Evolutionary conservation across 1,284 basidiomycete species (phyloP), one percentile per base, ranked within the genome.

Genomic region (Heterobasidion occidentale): DNA sequence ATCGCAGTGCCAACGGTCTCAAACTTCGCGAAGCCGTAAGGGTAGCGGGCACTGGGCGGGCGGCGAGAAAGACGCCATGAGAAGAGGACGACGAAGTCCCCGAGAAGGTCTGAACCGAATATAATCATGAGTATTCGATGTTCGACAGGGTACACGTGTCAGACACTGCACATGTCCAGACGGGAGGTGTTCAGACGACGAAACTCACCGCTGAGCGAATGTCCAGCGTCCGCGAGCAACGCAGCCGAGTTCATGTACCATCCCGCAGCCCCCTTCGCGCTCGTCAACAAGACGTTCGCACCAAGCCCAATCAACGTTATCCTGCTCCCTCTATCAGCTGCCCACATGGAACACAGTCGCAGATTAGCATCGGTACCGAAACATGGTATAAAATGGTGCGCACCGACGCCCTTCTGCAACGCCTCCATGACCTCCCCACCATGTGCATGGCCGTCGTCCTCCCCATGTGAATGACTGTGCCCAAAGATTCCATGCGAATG

Each of bases 221-320:
- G 96, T 1, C 91, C 95, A 0, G 96, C 95, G 66, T 99, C 96
- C 2, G 97, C 96, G 9, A 99, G 78, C 52, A 99, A 74, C 1
- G 92, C 87, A 2, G 95, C 94, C 7, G 92, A 94, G 68, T 98
- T 93, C 81, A 90, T 80, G 62, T 77, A 88, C 81, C 90, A 88
- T 55, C 93, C 90, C 56, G 92, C 94, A 9, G 81, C 66, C 33
- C 94, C 95, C 70, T 99, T 99, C 34, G 86, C 76, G 12, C 77
- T 75, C 0, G 94, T 97, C 58, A 99, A 74, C 1, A 78, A 84
- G 35, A 98, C 75, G 67, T 98, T 99, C 52, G 87, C 79, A 46
- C 83, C 80, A n/a, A 99, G 77, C 1, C 96, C 96, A 61, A 95
- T 73, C 52, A 96, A 74, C 2, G 92, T 95, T 62, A 95, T 90